A percentile compares a stretch with the other conserved stretches of the same genome.
Evolutionary conservation across 768 basidiomycete genomes (phyloP).

Genomic region (Inosperma sp.): DNA sequence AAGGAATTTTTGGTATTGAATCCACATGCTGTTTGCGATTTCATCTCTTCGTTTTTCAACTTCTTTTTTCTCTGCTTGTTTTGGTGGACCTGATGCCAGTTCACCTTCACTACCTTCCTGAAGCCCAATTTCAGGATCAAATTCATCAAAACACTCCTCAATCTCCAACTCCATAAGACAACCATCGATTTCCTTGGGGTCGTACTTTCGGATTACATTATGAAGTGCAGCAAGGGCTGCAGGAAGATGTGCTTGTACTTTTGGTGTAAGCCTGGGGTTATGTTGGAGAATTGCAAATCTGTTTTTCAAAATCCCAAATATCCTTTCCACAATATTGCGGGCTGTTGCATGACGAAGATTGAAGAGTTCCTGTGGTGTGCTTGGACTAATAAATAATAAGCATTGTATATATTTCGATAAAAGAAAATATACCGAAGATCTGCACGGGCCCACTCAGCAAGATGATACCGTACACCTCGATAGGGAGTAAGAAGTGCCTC

Average conservation of each 20-base stretch:
- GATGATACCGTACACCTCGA: conserved; percentile 29
- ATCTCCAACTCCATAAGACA: background rate
- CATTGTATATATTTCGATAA: background rate
- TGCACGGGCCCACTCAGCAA: conserved; percentile 29
- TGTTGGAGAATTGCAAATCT: background rate
- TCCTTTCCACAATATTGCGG: conserved; percentile 30
- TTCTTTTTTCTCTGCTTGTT: conserved; percentile 1
- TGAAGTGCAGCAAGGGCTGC: conserved; percentile 3
- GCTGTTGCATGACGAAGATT: conserved; percentile 32
- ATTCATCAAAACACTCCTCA: conserved; percentile 3
- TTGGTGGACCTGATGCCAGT: background rate
- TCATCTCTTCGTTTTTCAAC: conserved; percentile 2
- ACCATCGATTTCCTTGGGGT: background rate
- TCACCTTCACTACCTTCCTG: background rate
- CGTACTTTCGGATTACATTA: conserved; percentile 1
- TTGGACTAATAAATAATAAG: background rate
- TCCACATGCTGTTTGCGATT: conserved; percentile 13
- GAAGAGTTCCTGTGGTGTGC: conserved; percentile 27
- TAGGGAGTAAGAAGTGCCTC: conserved; percentile 30
- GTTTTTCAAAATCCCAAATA: conserved; percentile 30
- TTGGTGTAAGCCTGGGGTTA: background rate
- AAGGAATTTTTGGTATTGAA: conserved; percentile 8
- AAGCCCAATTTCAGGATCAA: background rate
- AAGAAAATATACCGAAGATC: conserved; percentile 16
- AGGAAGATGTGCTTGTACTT: conserved; percentile 4